Conservation (phyloP, 371 early-diverging fungal species). For the Syncephalastrum contaminatum region DNA sequence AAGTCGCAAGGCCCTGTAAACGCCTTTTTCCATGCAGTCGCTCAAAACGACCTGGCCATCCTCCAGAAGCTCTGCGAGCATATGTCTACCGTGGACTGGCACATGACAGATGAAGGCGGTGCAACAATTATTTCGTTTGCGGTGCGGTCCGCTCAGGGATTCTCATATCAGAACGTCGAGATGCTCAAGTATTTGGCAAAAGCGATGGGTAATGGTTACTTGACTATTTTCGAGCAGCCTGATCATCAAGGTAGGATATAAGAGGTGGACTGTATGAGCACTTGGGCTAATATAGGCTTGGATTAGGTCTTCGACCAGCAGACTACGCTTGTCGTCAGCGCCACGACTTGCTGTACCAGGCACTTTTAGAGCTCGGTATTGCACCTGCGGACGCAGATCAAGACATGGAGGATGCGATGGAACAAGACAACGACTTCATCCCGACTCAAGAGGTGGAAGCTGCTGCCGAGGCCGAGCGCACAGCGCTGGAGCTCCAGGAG, state of each 20-base stretch:
- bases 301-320: constrained; percentile 23
- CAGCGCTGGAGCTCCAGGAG: constrained; percentile 26
- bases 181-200: constrained; percentile 27
- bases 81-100: constrained; percentile 19
- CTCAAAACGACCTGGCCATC: constrained; percentile 27
- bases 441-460: constrained; percentile 29
- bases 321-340: constrained; percentile 20
- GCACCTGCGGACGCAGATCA: constrained; percentile 6
- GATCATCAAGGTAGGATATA: constrained; percentile 25
- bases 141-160: constrained; percentile 20
- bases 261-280: background rate
- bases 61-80: constrained; percentile 15
- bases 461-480: constrained; percentile 44
- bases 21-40: constrained; percentile 42
- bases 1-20: constrained; percentile 22
- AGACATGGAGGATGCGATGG: constrained; percentile 9
- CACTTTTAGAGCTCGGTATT: constrained; percentile 14
- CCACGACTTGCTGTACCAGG: constrained; percentile 16
- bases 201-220: background rate
- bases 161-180: constrained; percentile 36
- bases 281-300: background rate
- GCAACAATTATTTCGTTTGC: constrained; percentile 37
- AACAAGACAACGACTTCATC: constrained; percentile 23
- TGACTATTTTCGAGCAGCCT: constrained; percentile 7
- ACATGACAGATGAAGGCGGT: constrained; percentile 34